Evolutionary conservation across 352 stramenopile genomes (phyloP), one percentile per base, ranked within the genome.

Genomic region (Pythium sp.): DNA sequence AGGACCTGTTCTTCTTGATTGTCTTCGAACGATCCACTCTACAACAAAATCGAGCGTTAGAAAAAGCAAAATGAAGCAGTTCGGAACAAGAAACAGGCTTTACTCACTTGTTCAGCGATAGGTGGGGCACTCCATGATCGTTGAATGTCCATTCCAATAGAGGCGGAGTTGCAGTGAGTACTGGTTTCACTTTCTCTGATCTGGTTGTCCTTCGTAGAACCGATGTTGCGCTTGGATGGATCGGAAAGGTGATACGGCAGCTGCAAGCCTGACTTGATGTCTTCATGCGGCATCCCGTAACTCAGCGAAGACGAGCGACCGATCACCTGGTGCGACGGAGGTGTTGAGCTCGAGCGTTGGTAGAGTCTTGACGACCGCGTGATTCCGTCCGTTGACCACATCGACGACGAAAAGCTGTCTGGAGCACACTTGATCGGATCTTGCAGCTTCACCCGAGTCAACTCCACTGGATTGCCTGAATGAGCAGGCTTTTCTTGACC

Each of bases 371-470:
- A 78, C 1, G 75, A 64, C 54, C 78, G 79, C 22, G 76, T 67
- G 26, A 92, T 74, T 15, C 85, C 83, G 58, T 88, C 83, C 14
- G 81, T 77, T 30, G 85, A 86, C 85, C 85, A 93, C 26, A 91
- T 62, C 30, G 70, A 67, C 24, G 64, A 74, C 24, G 72, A 62
- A n/a, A 82, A 71, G 41, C 78, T 70, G 32, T 76, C 74, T 46
- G 67, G 43, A 24, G 75, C 60, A 49, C 72, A 83, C 34, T 77
- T 69, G 26, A 72, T 67, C 22, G 78, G 78, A 54, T 86, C 75
- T 70, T 86, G 78, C 58, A 88, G 73, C 78, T 86, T 88, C 59
- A 88, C 78, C 49, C 75, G 77, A 56, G 82, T 72, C 57, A 77
- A 68, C 68, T 88, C 78, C 7, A 86, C 73, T 20, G 80, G 75